Base-by-base conservation (phyloP, 75 land plant genomes). In the Pseudotsuga menziesii region DNA sequence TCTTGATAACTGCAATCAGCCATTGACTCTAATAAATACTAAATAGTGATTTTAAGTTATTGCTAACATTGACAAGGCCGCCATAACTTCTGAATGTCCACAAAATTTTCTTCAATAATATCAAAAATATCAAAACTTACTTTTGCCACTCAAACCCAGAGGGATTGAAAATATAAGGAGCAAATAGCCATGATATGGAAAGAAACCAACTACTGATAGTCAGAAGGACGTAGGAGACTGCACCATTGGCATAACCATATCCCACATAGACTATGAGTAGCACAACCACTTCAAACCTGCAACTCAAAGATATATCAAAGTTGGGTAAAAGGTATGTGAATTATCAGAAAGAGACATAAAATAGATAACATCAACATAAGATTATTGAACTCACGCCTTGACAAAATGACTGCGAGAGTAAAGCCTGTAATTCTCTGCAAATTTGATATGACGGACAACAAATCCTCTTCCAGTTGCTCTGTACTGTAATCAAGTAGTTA, bases 111-210 rank as follows among this genome's bases (percentile, higher is more conserved):
- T 48, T 69, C 41, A 12, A 69, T 20, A 39, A 32, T 12, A 69
- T 17, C 2, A 20, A 54, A 52, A 20, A 22, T 54, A 27, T 67
- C 26, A 57, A 25, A 57, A 83, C 92, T 83, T 90, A 96, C 99
- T 97, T 97, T 82, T 94, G 98, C 99, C 99, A 97, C 77, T 97
- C 99, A 84, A 97, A 97, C 4, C 99, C 99, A 64, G 99, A 91
- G 0, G 99, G 99, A 72, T 97, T 97, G 75, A 97, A 97, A 54
- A 97, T 86, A 61, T 92, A 97, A 12, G 99, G 99, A 35, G 99
- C 99, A 89, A 88, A 97, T 23, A 97, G 91, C 98, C 98, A 97
- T 11, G 99, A 97, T 39, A 97, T 61, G 23, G 92, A 93, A 32
- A 97, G 86, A 78, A 94, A 92, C 99, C 99, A 97, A 84, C 94